These are phyloP conservation scores for Corynascus novoguineensis DNA, from an alignment of 495 filamentous ascomycete genomes.

Conservation along the genomic window DNA sequence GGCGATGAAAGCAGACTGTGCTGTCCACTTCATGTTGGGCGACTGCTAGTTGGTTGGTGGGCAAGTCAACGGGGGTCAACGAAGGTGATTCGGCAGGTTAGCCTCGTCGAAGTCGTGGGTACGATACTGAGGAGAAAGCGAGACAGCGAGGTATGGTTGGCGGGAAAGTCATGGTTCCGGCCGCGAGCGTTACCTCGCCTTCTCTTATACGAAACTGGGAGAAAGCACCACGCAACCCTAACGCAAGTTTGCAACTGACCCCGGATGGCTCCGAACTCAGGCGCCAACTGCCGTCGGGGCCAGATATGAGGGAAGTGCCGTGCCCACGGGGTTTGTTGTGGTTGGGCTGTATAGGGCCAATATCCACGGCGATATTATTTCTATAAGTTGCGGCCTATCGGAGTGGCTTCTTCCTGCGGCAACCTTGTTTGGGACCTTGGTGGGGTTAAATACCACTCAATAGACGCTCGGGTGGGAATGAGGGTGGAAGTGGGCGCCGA, in stretches of 20 bases:
- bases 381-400: constrained; percentile 11
- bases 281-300: constrained; percentile 24
- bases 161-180: not conserved
- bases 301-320: constrained; percentile 20
- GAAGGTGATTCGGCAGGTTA: too few relatives aligned
- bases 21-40: constrained; percentile 34
- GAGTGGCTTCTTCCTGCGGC: not conserved
- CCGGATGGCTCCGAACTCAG: not conserved
- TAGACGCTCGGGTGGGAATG: not conserved
- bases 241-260: too few relatives aligned
- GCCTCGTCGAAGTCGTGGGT: not conserved
- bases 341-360: constrained; percentile 15
- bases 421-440: constrained; percentile 2
- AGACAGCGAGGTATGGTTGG: not conserved
- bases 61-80: not conserved
- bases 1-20: constrained; percentile 27
- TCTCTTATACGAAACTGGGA: constrained; percentile 5
- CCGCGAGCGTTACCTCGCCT: not conserved
- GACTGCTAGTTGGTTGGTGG: not conserved
- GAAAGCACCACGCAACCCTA: not conserved
- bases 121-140: not conserved
- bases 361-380: constrained; percentile 16
- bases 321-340: constrained; percentile 18
- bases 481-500: constrained; percentile 9
- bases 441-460: constrained; percentile 13